phyloP scores from a whole-genome alignment of 495 filamentous ascomycete genomes.

The Xylaria curta region DNA sequence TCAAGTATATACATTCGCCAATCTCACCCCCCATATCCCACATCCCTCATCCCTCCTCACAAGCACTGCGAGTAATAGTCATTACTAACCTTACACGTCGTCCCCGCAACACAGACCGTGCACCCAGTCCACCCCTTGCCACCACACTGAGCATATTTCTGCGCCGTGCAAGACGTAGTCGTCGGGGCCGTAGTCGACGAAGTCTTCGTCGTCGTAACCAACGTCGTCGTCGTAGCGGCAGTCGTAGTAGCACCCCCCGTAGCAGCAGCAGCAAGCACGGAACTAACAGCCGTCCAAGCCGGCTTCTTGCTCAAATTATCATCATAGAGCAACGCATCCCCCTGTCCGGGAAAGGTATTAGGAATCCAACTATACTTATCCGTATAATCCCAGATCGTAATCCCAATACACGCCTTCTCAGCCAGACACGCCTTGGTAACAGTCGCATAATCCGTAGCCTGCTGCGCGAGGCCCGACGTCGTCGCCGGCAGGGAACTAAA shows the following conservation, averaged over 20 bases:
- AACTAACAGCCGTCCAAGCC: conserved; percentile 54
- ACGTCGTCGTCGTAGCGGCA: background rate
- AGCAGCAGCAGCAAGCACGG: conserved; percentile 33
- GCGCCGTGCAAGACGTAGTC: conserved; percentile 28
- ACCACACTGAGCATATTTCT: conserved; percentile 53
- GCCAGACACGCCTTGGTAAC: conserved; percentile 61
- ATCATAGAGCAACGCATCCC: conserved; percentile 57
- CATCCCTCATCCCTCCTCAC: background rate
- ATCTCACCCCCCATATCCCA: background rate
- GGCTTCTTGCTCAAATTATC: conserved; percentile 63
- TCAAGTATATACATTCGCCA: background rate
- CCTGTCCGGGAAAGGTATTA: conserved; percentile 58
- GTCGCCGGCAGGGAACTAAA: conserved; percentile 31
- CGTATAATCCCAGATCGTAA: conserved; percentile 70
- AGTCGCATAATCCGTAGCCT: conserved; percentile 62
- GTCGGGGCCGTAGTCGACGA: background rate
- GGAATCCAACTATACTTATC: conserved; percentile 68
- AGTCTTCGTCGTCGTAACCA: background rate
- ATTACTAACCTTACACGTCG: conserved; percentile 44
- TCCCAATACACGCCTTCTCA: conserved; percentile 65
- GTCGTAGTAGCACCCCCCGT: background rate
- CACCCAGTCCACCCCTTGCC: conserved; percentile 50
- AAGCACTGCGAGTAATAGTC: conserved; percentile 52
- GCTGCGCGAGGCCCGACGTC: conserved; percentile 53
- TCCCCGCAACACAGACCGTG: conserved; percentile 42